Percentiles rank a stretch among this genome's conserved stretches.
Evolutionary conservation across 768 basidiomycete genomes (phyloP).

Genomic region (Lyophyllum shimeji): DNA sequence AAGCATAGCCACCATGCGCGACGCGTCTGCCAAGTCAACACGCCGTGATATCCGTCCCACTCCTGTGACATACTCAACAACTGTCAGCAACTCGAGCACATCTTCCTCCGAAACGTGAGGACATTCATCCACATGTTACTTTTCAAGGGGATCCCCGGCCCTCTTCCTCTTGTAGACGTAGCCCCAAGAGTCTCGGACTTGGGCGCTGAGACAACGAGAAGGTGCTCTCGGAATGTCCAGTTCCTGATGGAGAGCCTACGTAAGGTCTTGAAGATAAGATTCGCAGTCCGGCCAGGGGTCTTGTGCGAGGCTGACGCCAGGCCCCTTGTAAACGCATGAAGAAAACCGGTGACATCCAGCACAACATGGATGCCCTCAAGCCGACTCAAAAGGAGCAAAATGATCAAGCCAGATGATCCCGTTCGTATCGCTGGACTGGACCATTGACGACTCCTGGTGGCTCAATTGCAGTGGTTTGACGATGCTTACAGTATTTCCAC

Average conservation of each 20-base stretch:
- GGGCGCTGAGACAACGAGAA: too few relatives aligned
- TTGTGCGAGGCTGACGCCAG: too few relatives aligned
- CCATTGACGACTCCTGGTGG: not conserved
- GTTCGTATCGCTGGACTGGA: not conserved
- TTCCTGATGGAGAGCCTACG: not conserved
- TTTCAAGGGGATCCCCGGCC: not conserved
- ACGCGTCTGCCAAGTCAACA: too few relatives aligned
- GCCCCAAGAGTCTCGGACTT: too few relatives aligned
- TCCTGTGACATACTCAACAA: not conserved
- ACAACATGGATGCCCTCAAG: not conserved
- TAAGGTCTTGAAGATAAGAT: not conserved
- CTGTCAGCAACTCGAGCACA: not conserved
- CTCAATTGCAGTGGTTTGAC: not conserved
- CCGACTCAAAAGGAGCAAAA: not conserved
- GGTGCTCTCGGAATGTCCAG: not conserved
- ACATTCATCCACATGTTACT: not conserved
- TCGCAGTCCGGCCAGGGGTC: not conserved
- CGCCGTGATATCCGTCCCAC: not conserved
- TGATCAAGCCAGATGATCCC: not conserved
- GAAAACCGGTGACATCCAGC: not conserved
- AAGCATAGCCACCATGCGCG: too few relatives aligned
- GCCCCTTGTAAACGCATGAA: not conserved
- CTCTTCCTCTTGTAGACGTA: too few relatives aligned
- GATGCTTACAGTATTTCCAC: not conserved
- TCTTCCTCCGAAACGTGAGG: not conserved